Evolutionary conservation across 306 rosid genomes (phyloP).

Genomic region (Rosa chinensis): DNA sequence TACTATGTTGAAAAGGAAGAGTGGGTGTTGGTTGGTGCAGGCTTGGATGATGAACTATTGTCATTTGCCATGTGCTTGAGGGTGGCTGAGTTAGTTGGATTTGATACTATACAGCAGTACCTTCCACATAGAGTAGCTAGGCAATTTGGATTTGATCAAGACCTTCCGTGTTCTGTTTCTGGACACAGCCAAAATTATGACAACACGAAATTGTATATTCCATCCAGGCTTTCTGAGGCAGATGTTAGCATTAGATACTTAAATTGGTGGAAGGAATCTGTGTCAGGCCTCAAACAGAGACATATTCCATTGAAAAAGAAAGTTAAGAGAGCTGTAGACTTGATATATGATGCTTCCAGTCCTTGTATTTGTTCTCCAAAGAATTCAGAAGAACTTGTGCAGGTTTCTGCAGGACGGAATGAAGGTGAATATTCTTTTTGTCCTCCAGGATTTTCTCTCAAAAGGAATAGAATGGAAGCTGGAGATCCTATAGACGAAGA

Average conservation of each 20-base stretch:
- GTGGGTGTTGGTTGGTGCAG: no score
- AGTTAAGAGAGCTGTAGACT: background rate
- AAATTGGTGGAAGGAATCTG: conserved; percentile 24
- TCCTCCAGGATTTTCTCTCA: conserved; percentile 23
- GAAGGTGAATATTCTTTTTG: background rate
- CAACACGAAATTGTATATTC: conserved; percentile 30
- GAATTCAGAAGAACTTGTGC: background rate
- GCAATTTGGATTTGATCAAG: no score
- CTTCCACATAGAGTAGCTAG: no score
- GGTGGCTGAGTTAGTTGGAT: no score
- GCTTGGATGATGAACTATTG: no score
- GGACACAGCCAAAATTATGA: background rate
- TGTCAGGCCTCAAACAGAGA: background rate
- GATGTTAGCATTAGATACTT: conserved; percentile 14
- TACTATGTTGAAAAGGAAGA: no score
- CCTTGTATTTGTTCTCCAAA: background rate
- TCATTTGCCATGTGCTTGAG: no score
- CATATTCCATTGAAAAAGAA: background rate
- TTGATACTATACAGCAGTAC: no score
- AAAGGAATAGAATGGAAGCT: background rate
- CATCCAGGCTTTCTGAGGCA: conserved; percentile 32
- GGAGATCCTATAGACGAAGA: background rate
- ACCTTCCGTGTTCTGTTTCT: conserved; percentile 25
- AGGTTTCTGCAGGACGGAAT: background rate
- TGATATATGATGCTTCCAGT: background rate